A percentile compares a stretch with the other conserved stretches of the same genome.
These are phyloP conservation scores for Calonectria ilicicola DNA, from an alignment of 2,329 filamentous ascomycete species.

Conservation along the genomic window DNA sequence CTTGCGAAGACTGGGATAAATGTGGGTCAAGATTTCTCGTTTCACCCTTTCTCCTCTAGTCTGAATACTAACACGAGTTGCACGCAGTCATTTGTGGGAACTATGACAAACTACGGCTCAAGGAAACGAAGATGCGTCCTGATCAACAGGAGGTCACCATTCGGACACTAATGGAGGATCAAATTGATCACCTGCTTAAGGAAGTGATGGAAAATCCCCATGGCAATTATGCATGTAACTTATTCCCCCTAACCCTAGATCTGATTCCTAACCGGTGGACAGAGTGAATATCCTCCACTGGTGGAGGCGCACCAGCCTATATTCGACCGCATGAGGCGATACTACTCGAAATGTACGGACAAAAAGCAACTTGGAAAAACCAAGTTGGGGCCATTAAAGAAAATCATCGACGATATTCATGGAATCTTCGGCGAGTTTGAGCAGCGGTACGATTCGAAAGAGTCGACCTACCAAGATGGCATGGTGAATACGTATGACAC, in stretches of 20 bases:
- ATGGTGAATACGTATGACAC: conserved; percentile 14
- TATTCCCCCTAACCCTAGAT: neutral
- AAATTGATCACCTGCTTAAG: neutral
- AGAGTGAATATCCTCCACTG: neutral
- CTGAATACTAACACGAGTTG: neutral
- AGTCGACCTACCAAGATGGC: neutral
- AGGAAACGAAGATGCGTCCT: neutral
- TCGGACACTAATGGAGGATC: neutral
- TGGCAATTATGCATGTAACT: neutral
- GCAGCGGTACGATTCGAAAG: neutral
- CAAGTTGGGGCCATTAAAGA: neutral
- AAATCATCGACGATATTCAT: conserved; percentile 16
- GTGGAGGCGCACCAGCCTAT: neutral
- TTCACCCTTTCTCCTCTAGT: neutral
- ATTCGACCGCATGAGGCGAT: conserved; percentile 4
- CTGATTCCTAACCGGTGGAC: neutral
- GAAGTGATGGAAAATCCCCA: neutral
- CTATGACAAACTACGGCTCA: neutral
- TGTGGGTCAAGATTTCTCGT: conserved; percentile 10
- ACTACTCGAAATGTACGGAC: conserved; percentile 23
- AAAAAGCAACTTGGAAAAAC: neutral
- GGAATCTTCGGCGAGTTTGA: conserved; percentile 20
- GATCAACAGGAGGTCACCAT: neutral
- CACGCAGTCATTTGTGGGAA: conserved; percentile 21
- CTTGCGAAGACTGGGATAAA: conserved; percentile 32